Conservation (phyloP, 805 yeast species). For the Pichia insulana region DNA sequence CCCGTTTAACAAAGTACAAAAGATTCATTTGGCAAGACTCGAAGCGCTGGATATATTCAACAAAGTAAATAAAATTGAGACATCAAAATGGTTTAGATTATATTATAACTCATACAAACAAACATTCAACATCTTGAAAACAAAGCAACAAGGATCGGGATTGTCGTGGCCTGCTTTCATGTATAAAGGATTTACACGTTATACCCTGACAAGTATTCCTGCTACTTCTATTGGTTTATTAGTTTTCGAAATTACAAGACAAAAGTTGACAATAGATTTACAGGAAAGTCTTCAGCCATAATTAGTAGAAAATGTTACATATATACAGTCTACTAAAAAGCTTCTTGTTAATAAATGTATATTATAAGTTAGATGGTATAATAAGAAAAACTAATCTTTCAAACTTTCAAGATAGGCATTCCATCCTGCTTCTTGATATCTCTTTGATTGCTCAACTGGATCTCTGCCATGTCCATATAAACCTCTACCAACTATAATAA, state of each 20-base stretch:
- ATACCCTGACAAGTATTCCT: slow-evolving; percentile 71
- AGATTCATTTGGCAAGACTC: slow-evolving; percentile 65
- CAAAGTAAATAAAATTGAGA: slow-evolving; percentile 24
- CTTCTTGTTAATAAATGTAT: no score
- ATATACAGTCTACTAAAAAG: no score
- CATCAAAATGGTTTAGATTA: slow-evolving; percentile 31
- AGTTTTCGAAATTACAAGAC: slow-evolving; percentile 74
- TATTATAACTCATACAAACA: slow-evolving; percentile 73
- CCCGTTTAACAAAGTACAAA: slow-evolving; percentile 74
- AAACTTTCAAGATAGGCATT: slow-evolving; percentile 57
- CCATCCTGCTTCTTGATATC: slow-evolving; percentile 96
- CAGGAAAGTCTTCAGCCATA: slow-evolving; percentile 12
- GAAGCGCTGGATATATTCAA: slow-evolving; percentile 69
- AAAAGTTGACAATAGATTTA: slow-evolving; percentile 24
- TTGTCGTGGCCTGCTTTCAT: slow-evolving; percentile 55
- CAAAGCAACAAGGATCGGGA: slow-evolving; percentile 45
- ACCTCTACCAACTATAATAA: slow-evolving; percentile 98
- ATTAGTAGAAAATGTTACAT: no score
- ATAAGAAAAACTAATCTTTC: slow-evolving; percentile 7
- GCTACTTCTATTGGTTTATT: slow-evolving; percentile 82
- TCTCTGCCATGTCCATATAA: slow-evolving; percentile 91
- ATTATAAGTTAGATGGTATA: no score
- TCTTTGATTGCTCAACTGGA: slow-evolving; percentile 74
- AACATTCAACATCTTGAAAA: slow-evolving; percentile 53
- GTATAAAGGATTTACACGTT: slow-evolving; percentile 69